Evolutionary conservation across 2,329 filamentous ascomycete species (phyloP), one percentile per base, ranked within the genome.

Genomic region (Colletotrichum sp.): DNA sequence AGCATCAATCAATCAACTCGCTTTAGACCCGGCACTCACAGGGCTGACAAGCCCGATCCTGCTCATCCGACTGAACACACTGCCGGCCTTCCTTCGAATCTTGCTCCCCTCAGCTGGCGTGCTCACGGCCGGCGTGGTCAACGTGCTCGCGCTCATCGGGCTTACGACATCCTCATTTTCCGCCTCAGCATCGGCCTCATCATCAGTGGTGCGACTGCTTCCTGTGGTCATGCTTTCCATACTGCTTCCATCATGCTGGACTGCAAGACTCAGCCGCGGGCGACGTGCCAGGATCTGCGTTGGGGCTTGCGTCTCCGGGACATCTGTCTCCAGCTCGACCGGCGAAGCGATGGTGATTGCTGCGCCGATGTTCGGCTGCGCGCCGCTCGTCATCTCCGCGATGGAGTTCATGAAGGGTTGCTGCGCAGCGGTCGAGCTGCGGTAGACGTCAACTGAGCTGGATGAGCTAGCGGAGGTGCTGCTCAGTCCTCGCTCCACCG

Each of bases 201-300:
- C 72, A 6, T 77, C 74, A 62, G 76, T 79, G 1, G 39, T 49
- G 39, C 79, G 79, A 30, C 78, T 81, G 72, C 80, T 82, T 6
- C 81, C 80, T 12, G 80, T 80, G 24, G 81, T 82, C 80, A 83
- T 80, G 77, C 80, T 81, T 49, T 81, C 80, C 32, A 79, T 78
- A 13, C 81, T 76, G 49, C 70, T 71, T 18, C 65, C 72, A n/a
- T 78, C 75, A 6, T 62, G 60, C 39, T 73, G 64, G 18, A 72
- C 55, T 3, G 62, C 28, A 30, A 76, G 69, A 16, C 72, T 69
- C 44, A 63, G 7, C 4, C 36, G 52, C 39, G 26, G 49, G 15
- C 68, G 57, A 16, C 62, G 44, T 5, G 49, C 68, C 9, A 24
- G n/a, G n/a, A 12, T 21, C 44, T 52, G n/a, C 1, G 44, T 21